Evolutionary conservation across 495 filamentous ascomycete genomes (phyloP).

Genomic region (Neurospora sp.): DNA sequence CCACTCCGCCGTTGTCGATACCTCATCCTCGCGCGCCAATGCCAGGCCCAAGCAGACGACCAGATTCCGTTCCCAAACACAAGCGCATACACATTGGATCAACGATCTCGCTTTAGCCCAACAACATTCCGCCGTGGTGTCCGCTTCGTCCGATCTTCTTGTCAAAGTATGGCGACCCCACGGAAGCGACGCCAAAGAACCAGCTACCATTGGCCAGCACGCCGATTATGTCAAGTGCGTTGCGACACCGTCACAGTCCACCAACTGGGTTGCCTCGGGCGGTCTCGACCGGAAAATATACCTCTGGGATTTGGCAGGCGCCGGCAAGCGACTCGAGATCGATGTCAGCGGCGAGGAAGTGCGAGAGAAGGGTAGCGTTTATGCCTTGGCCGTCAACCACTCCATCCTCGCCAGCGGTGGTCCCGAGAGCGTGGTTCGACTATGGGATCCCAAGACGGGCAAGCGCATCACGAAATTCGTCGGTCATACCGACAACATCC

Average conservation of each 20-base stretch:
- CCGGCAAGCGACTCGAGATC: conserved; percentile 75
- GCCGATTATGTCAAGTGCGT: conserved; percentile 93
- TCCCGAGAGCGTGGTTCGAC: conserved; percentile 81
- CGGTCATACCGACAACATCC: conserved; percentile 93
- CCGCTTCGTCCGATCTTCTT: conserved; percentile 89
- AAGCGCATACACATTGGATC: conserved; percentile 97
- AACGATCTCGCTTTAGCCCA: conserved; percentile 88
- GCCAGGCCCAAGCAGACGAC: conserved; percentile 38
- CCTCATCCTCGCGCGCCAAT: conserved; percentile 13
- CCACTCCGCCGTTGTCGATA: conserved; percentile 23
- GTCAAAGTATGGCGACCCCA: conserved; percentile 93
- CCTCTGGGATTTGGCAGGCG: conserved; percentile 86
- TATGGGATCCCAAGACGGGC: conserved; percentile 88
- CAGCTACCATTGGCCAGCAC: conserved; percentile 82
- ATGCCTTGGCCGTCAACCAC: conserved; percentile 68
- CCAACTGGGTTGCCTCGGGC: conserved; percentile 92
- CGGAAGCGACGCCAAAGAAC: conserved; percentile 52
- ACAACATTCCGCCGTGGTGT: conserved; percentile 74
- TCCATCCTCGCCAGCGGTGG: conserved; percentile 81
- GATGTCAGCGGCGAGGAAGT: conserved; percentile 68
- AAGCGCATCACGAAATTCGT: conserved; percentile 92
- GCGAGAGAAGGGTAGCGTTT: conserved; percentile 86
- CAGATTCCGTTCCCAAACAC: conserved; percentile 79
- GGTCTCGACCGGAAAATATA: conserved; percentile 86
- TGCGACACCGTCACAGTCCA: conserved; percentile 57